Conservation (phyloP, 805 yeast species). For the Schwanniomyces pseudopolymorphus region DNA sequence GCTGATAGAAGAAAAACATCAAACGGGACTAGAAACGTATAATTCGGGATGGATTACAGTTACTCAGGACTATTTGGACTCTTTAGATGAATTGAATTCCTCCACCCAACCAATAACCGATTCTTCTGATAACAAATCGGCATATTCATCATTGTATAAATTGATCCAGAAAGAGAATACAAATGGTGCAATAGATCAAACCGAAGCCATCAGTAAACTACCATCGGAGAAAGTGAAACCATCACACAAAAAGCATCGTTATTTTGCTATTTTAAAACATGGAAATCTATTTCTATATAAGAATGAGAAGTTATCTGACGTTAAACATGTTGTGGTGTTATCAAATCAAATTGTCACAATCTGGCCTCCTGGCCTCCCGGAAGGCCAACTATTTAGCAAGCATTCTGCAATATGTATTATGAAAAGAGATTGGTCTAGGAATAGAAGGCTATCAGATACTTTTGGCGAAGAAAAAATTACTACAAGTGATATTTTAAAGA, state of each 20-base stretch:
- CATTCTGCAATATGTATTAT: constrained; percentile 75
- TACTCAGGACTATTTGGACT: constrained; percentile 65
- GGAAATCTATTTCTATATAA: constrained; percentile 86
- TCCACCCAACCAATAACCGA: constrained; percentile 43
- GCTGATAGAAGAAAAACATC: constrained; percentile 57
- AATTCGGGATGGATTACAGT: constrained; percentile 81
- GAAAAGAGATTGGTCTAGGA: constrained; percentile 40
- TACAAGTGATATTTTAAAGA: constrained; percentile 23
- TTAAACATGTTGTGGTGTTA: constrained; percentile 76
- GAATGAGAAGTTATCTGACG: constrained; percentile 62
- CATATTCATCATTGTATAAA: constrained; percentile 61
- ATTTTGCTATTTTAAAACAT: constrained; percentile 73
- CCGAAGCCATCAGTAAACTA: constrained; percentile 6
- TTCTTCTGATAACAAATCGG: constrained; percentile 47
- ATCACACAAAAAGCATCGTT: constrained; percentile 53
- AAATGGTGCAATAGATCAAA: constrained; percentile 1
- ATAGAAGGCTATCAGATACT: constrained; percentile 18
- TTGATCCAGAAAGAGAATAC: constrained; percentile 41
- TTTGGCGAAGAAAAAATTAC: constrained; percentile 18
- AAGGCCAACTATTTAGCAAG: constrained; percentile 78
- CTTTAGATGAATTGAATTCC: constrained; percentile 47
- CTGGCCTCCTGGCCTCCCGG: constrained; percentile 81
- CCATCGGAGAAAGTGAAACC: constrained; percentile 13
- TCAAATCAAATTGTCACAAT: constrained; percentile 67
- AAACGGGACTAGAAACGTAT: constrained; percentile 62